Conservation (phyloP, 164 flowering plant species). For the Liriodendron chinense region DNA sequence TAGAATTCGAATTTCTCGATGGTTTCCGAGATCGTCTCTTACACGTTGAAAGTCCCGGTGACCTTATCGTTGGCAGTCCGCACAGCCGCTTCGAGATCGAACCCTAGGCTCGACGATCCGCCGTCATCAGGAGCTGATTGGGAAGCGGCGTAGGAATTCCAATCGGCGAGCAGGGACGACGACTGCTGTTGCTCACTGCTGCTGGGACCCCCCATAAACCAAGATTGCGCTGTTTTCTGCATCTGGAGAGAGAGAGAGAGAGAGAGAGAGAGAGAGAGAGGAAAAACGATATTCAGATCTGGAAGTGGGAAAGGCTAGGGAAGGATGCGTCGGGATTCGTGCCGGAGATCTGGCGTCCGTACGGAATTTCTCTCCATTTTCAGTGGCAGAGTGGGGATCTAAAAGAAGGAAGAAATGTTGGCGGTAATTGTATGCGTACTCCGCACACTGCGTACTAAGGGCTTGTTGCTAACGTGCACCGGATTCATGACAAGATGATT, state of each 20-base stretch:
- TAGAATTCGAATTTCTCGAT: not conserved
- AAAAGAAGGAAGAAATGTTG: too few relatives aligned
- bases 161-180: conserved; percentile 74
- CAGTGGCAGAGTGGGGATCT: not conserved
- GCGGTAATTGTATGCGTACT: too few relatives aligned
- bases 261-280: not conserved
- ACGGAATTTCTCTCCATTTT: not conserved
- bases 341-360: not conserved
- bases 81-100: conserved; percentile 85
- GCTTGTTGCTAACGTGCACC: too few relatives aligned
- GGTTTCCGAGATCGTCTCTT: conserved; percentile 17
- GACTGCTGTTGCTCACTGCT: conserved; percentile 29
- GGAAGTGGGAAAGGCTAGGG: not conserved
- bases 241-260: not conserved
- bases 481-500: too few relatives aligned
- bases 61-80: conserved; percentile 84
- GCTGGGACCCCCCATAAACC: conserved; percentile 61
- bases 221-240: conserved; percentile 52
- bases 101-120: conserved; percentile 33
- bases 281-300: not conserved
- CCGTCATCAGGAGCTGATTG: conserved; percentile 14
- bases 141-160: conserved; percentile 83
- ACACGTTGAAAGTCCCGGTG: conserved; percentile 84
- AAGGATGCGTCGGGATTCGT: not conserved
- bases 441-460: too few relatives aligned